phyloP scores from a whole-genome alignment of 2,329 filamentous ascomycete genomes.

The Cytospora paraplurivora region DNA sequence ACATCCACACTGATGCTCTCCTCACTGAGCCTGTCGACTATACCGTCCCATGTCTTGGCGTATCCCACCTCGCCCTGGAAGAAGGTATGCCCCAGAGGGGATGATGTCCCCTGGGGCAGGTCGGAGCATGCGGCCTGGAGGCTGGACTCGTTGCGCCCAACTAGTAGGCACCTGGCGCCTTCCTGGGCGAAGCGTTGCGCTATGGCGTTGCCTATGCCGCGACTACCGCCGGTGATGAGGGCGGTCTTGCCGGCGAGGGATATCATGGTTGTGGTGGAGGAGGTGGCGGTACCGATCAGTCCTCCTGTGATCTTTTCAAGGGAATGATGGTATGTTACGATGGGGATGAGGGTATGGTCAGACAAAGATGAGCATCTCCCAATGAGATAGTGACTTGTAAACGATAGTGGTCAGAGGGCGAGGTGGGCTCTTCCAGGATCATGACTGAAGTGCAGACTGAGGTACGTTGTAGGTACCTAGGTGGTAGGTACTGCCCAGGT shows the following conservation, averaged over 20 bases:
- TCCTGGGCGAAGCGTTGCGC: constrained; percentile 65
- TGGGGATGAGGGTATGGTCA: too few relatives aligned
- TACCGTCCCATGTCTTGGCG: constrained; percentile 28
- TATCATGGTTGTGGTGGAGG: constrained; percentile 34
- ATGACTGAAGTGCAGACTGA: too few relatives aligned
- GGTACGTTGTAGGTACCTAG: too few relatives aligned
- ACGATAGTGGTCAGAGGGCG: too few relatives aligned
- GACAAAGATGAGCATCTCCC: too few relatives aligned
- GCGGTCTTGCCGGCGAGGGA: constrained; percentile 51
- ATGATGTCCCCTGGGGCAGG: constrained; percentile 32
- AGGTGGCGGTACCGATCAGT: too few relatives aligned
- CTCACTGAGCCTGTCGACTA: constrained; percentile 14
- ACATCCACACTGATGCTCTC: constrained; percentile 46
- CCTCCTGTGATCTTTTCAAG: too few relatives aligned
- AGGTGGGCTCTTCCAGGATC: too few relatives aligned
- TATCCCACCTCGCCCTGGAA: constrained; percentile 32
- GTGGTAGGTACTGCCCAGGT: neutral
- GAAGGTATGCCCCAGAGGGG: constrained; percentile 18
- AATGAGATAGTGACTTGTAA: too few relatives aligned
- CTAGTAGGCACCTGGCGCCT: constrained; percentile 61
- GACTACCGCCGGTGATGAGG: constrained; percentile 70
- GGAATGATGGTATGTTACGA: too few relatives aligned
- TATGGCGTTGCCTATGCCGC: constrained; percentile 70
- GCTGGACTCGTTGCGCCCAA: constrained; percentile 57
- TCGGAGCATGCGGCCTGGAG: constrained; percentile 41